Evolutionary conservation across 75 land plant species (phyloP), one percentile per base, ranked within the genome.

Genomic region (Sequoiadendron giganteum): DNA sequence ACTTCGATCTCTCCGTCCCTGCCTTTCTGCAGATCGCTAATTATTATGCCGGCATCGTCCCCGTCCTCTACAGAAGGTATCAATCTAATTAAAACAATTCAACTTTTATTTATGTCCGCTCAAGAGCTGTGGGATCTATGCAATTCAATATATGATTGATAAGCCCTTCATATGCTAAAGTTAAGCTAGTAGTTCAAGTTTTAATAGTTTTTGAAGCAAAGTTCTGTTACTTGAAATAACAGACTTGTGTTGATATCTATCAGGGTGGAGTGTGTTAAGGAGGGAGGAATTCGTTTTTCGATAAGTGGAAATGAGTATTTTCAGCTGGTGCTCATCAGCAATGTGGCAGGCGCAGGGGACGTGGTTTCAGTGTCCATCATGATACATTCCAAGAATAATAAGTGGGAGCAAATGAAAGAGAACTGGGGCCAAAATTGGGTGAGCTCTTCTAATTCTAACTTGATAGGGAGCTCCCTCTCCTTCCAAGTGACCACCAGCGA

Each of bases 271-370:
- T 83, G 85, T n/a, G 30, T 45, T 0, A 48, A n/a, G 32, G 1
- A 13, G 47, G 48, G 55, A 14, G 54, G 85, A 11, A 83, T 83
- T n/a, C 42, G 28, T 1, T 83, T 83, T n/a, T 16, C 21, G 13
- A 47, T 83, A 0, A 13, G 21, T 3, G 85, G 85, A 30, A 40
- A 42, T 28, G 5, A 42, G 28, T 83, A 45, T 42, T 83, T 9
- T 28, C 55, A 45, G 55, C 25, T 83, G 54, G 85, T 48, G 3
- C 45, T 40, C 14, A 52, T 83, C 47, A 70, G 10, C 42, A 89
- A 89, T 54, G 85, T 89, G 85, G 90, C 70, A 3, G 90, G 90
- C 10, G 76, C 89, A 19, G 89, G 90, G n/a, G 90, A 89, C 55
- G 89, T 89, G 28, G 90, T 48, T 8, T 28, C 54, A 61, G 61